These are phyloP conservation scores for Picea glauca DNA, from an alignment of 75 land plant genomes.

Conservation along the genomic window DNA sequence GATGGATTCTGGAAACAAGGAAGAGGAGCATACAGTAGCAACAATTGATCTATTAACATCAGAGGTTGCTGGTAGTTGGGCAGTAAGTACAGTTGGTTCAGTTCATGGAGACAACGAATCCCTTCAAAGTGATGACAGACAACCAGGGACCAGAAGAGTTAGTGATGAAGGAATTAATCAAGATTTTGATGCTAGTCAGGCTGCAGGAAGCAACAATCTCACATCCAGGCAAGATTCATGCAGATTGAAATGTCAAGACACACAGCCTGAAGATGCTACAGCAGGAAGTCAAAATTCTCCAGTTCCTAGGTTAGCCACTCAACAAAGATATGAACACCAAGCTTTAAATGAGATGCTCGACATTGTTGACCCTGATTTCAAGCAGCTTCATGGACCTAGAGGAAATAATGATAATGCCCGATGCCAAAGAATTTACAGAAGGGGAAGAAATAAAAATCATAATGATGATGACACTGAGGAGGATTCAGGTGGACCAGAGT, in stretches of 20 bases:
- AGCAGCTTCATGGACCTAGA: neutral
- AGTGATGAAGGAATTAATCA: conserved; percentile 19
- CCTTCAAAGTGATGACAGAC: conserved; percentile 25
- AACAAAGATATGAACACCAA: conserved; percentile 26
- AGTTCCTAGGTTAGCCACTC: conserved; percentile 6
- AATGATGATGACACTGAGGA: conserved; percentile 4
- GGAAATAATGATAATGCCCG: neutral
- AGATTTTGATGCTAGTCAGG: conserved; percentile 33
- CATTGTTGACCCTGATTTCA: conserved; percentile 53
- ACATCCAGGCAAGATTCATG: neutral
- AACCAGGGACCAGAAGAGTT: neutral
- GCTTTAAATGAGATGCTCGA: conserved; percentile 56
- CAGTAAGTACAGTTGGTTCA: conserved; percentile 72
- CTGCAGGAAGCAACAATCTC: conserved; percentile 7
- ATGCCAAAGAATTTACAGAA: neutral
- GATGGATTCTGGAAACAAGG: neutral
- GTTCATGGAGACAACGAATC: conserved; percentile 73
- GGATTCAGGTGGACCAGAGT: too few relatives aligned
- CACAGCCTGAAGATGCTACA: conserved; percentile 9
- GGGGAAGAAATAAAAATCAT: neutral
- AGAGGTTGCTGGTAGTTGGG: conserved; percentile 93
- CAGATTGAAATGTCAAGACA: neutral
- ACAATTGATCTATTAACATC: conserved; percentile 85
- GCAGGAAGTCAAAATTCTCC: conserved; percentile 49
- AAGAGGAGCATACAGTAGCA: conserved; percentile 24